These are phyloP conservation scores for Pseudonitzschia delicatissima DNA, from an alignment of 108 stramenopile genomes.

Conservation along the genomic window DNA sequence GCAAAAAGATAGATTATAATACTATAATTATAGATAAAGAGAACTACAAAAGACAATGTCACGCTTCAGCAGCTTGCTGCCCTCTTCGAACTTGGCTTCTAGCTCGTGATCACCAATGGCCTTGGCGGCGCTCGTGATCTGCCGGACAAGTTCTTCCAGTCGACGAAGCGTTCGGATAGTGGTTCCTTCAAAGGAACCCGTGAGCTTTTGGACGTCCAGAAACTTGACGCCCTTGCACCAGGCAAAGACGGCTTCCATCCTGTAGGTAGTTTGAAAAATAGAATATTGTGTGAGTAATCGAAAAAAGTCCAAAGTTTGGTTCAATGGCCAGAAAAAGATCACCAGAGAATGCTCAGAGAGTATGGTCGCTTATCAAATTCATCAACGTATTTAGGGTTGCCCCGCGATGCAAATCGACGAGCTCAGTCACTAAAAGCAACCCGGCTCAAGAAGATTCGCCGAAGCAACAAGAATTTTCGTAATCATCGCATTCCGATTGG, in stretches of 20 bases:
- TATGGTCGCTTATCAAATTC: constrained; percentile 82
- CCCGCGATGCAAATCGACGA: constrained; percentile 35
- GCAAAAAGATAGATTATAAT: background rate
- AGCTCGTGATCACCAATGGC: constrained; percentile 95
- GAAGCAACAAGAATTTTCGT: constrained; percentile 42
- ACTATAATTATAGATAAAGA: constrained; percentile 83
- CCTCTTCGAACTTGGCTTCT: constrained; percentile 91
- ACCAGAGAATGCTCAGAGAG: constrained; percentile 56
- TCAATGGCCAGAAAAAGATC: constrained; percentile 12
- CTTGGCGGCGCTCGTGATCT: constrained; percentile 87
- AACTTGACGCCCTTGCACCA: constrained; percentile 98
- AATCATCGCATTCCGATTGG: constrained; percentile 40
- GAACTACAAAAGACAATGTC: constrained; percentile 98
- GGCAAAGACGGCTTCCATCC: constrained; percentile 96
- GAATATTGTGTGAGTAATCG: background rate
- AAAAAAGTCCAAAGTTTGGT: background rate
- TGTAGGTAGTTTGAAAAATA: constrained; percentile 25
- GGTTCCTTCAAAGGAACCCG: constrained; percentile 95
- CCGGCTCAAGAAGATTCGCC: constrained; percentile 61
- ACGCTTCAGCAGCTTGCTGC: constrained; percentile 89
- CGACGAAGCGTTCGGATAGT: constrained; percentile 95
- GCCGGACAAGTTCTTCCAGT: constrained; percentile 96
- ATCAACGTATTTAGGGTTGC: constrained; percentile 50
- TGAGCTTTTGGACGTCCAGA: constrained; percentile 92
- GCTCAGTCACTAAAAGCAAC: constrained; percentile 49